These are phyloP conservation scores for Eimeria praecox DNA, from an alignment of 169 alveolate genomes.

Conservation along the genomic window DNA sequence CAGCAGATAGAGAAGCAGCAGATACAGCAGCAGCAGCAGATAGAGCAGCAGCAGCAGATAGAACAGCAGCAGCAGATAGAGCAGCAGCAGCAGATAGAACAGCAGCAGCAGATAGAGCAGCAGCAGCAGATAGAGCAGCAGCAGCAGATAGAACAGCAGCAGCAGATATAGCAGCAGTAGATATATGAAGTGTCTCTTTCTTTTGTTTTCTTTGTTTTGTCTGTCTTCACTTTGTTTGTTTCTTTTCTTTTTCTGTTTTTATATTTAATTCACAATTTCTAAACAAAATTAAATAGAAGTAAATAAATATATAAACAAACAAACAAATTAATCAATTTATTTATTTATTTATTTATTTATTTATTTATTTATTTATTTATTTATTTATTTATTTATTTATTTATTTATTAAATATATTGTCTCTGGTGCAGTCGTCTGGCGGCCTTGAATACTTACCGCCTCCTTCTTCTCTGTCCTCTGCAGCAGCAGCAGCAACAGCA, in stretches of 20 bases:
- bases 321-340: no score
- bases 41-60: neutral
- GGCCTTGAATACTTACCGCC: neutral
- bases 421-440: neutral
- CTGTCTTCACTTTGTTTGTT: no score
- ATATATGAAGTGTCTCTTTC: neutral
- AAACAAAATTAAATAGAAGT: no score
- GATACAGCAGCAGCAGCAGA: neutral
- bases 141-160: neutral
- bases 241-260: neutral
- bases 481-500: conserved; percentile 19
- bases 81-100: neutral
- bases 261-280: neutral
- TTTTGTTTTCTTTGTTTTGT: no score
- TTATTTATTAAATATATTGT: no score
- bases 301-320: no score
- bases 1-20: neutral
- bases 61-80: neutral
- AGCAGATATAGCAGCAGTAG: no score
- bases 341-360: no score
- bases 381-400: neutral
- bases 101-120: neutral
- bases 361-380: no score
- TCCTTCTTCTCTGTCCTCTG: neutral
- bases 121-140: conserved; percentile 15